Conservation (phyloP, 345 rosid species). For the Lepidium didymum region DNA sequence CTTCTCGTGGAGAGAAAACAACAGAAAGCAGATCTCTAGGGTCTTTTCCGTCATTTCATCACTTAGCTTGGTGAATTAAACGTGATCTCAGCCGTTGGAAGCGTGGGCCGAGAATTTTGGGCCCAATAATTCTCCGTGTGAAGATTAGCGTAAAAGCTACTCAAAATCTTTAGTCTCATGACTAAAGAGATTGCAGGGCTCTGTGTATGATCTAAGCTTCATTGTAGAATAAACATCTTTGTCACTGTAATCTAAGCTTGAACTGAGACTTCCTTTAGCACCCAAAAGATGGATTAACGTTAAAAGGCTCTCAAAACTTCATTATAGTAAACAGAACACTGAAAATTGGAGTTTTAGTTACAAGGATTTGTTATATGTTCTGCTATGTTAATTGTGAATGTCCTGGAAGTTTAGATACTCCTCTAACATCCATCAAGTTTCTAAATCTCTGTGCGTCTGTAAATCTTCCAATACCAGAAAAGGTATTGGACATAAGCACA, state of each 20-base stretch:
- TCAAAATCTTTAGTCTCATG: too few relatives aligned
- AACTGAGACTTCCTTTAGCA: not conserved
- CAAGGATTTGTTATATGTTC: not conserved
- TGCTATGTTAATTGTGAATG: constrained; percentile 22
- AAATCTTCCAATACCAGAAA: constrained; percentile 59
- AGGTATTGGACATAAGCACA: constrained; percentile 62
- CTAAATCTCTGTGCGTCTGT: constrained; percentile 59
- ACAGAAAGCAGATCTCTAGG: constrained; percentile 15
- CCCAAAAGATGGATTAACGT: not conserved
- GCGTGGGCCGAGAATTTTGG: constrained; percentile 11
- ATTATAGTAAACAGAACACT: not conserved
- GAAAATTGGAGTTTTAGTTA: not conserved
- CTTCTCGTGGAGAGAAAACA: constrained; percentile 18
- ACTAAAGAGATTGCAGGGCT: too few relatives aligned
- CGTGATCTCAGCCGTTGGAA: constrained; percentile 24
- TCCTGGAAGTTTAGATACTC: constrained; percentile 54
- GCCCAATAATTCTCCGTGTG: not conserved
- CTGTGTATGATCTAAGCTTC: too few relatives aligned
- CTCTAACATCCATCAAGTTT: constrained; percentile 43
- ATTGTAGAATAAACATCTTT: too few relatives aligned
- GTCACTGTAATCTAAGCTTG: not conserved
- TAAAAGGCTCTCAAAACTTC: not conserved
- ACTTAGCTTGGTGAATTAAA: constrained; percentile 12
- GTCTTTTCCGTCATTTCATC: constrained; percentile 8
- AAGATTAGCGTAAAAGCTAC: constrained; percentile 21